phyloP scores from a whole-genome alignment of 2,329 filamentous ascomycete species.

The Sarocladium kiliense region DNA sequence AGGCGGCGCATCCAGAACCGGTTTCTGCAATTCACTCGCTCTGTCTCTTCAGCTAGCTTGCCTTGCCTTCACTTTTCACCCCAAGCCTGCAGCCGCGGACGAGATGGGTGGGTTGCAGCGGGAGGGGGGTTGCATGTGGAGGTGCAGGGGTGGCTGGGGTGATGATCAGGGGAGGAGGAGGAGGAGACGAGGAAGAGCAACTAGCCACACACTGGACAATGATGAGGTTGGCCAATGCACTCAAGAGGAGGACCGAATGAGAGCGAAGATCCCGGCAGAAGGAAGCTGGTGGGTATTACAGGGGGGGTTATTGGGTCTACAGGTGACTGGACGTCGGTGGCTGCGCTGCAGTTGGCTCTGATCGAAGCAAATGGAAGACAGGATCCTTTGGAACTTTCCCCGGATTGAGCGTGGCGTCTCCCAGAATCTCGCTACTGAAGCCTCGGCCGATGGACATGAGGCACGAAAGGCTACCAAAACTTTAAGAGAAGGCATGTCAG shows the following conservation, averaged over 20 bases:
- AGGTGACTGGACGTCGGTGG: neutral
- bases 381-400: slow-evolving; percentile 1
- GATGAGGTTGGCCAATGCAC: too few relatives aligned
- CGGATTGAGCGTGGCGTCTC: slow-evolving; percentile 2
- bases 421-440: neutral
- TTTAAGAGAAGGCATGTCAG: too few relatives aligned
- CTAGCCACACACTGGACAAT: neutral
- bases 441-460: neutral
- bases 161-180: neutral
- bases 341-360: neutral
- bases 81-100: neutral
- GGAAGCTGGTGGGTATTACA: neutral
- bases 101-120: neutral
- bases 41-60: neutral
- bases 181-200: neutral
- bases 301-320: too few relatives aligned
- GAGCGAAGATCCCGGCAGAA: neutral
- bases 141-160: neutral
- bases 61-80: neutral
- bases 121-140: neutral
- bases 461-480: neutral
- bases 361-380: neutral
- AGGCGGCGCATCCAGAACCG: neutral
- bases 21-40: neutral
- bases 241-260: neutral